These are phyloP conservation scores for Rhododendron ovatum DNA, from an alignment of 148 eudicot species.

Conservation along the genomic window DNA sequence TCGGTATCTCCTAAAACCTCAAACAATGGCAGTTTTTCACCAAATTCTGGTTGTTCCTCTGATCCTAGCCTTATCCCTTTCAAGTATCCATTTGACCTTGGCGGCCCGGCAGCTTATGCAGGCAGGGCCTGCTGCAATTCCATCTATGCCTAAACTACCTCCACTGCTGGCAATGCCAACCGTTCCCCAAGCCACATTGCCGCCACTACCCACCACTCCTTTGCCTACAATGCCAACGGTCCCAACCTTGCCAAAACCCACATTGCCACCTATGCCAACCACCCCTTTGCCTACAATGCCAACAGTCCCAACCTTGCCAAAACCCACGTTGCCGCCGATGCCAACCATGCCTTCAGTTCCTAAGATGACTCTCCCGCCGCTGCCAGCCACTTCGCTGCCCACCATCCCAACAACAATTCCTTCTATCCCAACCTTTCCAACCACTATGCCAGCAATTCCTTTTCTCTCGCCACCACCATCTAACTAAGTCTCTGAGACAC, in stretches of 20 bases:
- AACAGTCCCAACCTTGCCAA: conserved; percentile 2
- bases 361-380: neutral
- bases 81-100: neutral
- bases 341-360: neutral
- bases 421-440: neutral
- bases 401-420: neutral
- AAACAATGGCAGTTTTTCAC: neutral
- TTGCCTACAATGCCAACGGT: neutral
- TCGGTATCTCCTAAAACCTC: neutral
- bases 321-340: neutral
- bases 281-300: neutral
- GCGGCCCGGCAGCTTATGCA: conserved; percentile 12
- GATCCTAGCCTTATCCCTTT: neutral
- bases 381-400: neutral
- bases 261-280: conserved; percentile 6
- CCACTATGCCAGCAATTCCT: neutral
- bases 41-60: neutral
- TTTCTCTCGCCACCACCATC: neutral
- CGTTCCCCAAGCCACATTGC: conserved; percentile 8
- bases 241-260: conserved; percentile 11
- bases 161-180: conserved; percentile 18
- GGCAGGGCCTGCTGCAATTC: conserved; percentile 1
- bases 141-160: conserved; percentile 11
- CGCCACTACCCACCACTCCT: neutral
- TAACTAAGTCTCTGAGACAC: neutral